phyloP scores from a whole-genome alignment of 345 rosid genomes.

The Acer negundo region DNA sequence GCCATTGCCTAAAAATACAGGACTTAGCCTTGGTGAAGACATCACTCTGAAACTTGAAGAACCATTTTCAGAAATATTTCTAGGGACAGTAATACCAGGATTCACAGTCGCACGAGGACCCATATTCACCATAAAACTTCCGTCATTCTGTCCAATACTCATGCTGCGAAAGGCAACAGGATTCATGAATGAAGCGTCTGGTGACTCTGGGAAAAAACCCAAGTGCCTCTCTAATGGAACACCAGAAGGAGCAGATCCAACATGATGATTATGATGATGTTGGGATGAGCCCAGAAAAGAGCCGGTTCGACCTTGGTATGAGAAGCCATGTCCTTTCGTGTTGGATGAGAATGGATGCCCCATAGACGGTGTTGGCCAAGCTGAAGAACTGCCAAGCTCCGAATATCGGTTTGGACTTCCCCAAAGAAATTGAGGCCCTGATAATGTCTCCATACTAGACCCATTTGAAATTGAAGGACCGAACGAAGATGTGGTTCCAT shows the following conservation, averaged over 20 bases:
- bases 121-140: constrained; percentile 49
- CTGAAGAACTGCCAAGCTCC: constrained; percentile 54
- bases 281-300: constrained; percentile 48
- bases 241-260: constrained; percentile 94
- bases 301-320: constrained; percentile 45
- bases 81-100: constrained; percentile 51
- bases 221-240: constrained; percentile 76
- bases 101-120: constrained; percentile 44
- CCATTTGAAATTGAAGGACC: constrained; percentile 53
- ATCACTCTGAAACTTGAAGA: constrained; percentile 65
- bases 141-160: constrained; percentile 44
- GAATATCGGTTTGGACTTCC: constrained; percentile 74
- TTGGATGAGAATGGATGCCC: constrained; percentile 61
- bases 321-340: constrained; percentile 48
- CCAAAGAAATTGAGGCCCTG: constrained; percentile 95
- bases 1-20: constrained; percentile 60
- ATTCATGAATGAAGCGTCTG: constrained; percentile 67
- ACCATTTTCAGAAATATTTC: constrained; percentile 57
- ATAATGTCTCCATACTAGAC: constrained; percentile 54
- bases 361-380: constrained; percentile 64
- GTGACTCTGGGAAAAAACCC: constrained; percentile 75
- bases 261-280: constrained; percentile 61
- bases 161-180: constrained; percentile 53
- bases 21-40: constrained; percentile 70
- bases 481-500: constrained; percentile 42